These are phyloP conservation scores for Tillandsia leiboldiana DNA, from an alignment of 176 grass and related monocot species.

Conservation along the genomic window DNA sequence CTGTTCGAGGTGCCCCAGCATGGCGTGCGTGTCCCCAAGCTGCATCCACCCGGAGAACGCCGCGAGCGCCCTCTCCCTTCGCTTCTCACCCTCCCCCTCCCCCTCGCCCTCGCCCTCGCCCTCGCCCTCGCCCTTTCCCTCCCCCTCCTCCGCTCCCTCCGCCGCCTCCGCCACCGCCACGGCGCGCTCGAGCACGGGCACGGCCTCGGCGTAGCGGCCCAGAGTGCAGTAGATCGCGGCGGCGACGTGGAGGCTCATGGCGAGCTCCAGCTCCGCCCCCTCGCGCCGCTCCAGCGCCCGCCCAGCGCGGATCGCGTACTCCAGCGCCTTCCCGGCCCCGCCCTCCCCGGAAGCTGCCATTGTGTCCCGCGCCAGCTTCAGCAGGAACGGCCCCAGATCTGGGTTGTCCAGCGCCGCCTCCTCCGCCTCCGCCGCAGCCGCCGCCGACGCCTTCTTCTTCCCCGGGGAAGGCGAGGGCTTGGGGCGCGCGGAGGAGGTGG, in stretches of 20 bases:
- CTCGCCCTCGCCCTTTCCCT: neutral
- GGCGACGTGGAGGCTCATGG: constrained; percentile 96
- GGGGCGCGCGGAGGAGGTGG: constrained; percentile 23
- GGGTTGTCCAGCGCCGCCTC: constrained; percentile 86
- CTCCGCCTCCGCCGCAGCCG: constrained; percentile 22
- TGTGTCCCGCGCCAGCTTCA: constrained; percentile 81
- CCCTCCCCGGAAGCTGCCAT: constrained; percentile 74
- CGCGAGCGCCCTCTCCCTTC: constrained; percentile 39
- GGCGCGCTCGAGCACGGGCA: constrained; percentile 77
- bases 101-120: constrained; percentile 42
- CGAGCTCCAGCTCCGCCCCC: constrained; percentile 80
- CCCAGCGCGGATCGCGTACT: constrained; percentile 75
- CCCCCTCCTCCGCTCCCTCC: neutral
- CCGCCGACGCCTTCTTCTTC: constrained; percentile 2
- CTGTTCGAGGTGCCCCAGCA: constrained; percentile 86
- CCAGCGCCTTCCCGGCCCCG: constrained; percentile 67
- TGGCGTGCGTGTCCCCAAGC: constrained; percentile 92
- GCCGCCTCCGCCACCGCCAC: constrained; percentile 26
- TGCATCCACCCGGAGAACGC: constrained; percentile 98
- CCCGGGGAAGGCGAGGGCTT: constrained; percentile 22
- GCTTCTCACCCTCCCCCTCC: neutral
- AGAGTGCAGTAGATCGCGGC: constrained; percentile 88
- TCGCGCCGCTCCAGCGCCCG: constrained; percentile 71
- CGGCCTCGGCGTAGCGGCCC: constrained; percentile 60
- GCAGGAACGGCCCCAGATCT: constrained; percentile 97